A percentile compares a stretch with the other conserved stretches of the same genome.
Conservation (phyloP, 139 green algal species). For the Chlorella sp. region DNA sequence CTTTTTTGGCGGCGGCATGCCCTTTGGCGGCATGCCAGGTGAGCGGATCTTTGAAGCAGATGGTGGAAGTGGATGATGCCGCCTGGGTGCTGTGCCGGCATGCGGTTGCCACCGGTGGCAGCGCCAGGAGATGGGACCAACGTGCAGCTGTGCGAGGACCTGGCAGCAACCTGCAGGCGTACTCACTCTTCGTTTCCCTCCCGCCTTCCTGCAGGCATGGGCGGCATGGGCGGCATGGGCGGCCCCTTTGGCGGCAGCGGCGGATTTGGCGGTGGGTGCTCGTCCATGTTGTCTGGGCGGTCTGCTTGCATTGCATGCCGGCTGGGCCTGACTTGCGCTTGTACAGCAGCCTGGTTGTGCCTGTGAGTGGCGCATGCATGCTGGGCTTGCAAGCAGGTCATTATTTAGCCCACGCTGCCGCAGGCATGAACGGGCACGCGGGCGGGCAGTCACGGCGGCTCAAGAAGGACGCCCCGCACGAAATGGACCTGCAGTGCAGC, state of each 20-base stretch:
- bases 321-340: background rate
- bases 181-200: background rate
- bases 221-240: slow-evolving; percentile 14
- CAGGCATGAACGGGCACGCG: slow-evolving; percentile 25
- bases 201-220: background rate
- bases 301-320: slow-evolving; percentile 16
- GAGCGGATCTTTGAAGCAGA: background rate
- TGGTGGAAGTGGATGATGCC: no score
- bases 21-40: slow-evolving; percentile 54
- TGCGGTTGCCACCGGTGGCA: no score
- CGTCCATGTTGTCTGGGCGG: no score
- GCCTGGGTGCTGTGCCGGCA: no score
- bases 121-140: no score
- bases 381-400: background rate
- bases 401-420: background rate
- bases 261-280: slow-evolving; percentile 12
- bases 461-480: slow-evolving; percentile 66
- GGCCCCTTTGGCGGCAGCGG: slow-evolving; percentile 32
- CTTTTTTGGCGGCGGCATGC: slow-evolving; percentile 34
- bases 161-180: background rate
- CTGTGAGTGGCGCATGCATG: background rate
- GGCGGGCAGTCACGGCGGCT: slow-evolving; percentile 20
- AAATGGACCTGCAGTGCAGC: slow-evolving; percentile 62
- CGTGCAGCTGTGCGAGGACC: no score
- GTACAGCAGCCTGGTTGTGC: background rate